A percentile compares a stretch with the other conserved stretches of the same genome.
Conservation (phyloP, 192 early-diverging fungal species). For the Chytriomyces sp. region DNA sequence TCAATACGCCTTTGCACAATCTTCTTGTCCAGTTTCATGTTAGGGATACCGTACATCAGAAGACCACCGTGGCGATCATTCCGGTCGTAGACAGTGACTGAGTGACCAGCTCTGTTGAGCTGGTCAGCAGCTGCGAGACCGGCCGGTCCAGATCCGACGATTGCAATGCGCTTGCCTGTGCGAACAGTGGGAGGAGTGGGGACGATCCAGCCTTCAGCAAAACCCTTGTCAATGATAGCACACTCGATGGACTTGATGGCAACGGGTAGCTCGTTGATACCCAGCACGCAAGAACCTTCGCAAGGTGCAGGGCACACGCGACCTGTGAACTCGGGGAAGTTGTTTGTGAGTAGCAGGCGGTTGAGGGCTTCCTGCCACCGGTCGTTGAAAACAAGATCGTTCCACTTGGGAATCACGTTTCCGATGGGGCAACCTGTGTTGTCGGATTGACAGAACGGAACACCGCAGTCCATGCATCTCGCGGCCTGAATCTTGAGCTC, state of each 20-base stretch:
- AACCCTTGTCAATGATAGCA: slow-evolving; percentile 96
- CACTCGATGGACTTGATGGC: slow-evolving; percentile 97
- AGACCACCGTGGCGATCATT: slow-evolving; percentile 95
- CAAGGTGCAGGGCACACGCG: slow-evolving; percentile 98
- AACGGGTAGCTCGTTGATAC: slow-evolving; percentile 93
- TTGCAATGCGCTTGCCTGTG: slow-evolving; percentile 81
- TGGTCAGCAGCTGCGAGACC: slow-evolving; percentile 96
- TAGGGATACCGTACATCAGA: slow-evolving; percentile 98
- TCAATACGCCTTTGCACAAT: slow-evolving; percentile 93
- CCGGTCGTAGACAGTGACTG: slow-evolving; percentile 94
- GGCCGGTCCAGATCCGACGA: slow-evolving; percentile 96
- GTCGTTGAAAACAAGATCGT: slow-evolving; percentile 93
- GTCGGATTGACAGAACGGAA: slow-evolving; percentile 98
- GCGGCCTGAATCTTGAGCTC: slow-evolving; percentile 92
- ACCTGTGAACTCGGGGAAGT: slow-evolving; percentile 99
- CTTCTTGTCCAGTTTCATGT: slow-evolving; percentile 99
- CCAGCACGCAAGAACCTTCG: slow-evolving; percentile 94
- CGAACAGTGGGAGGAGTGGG: slow-evolving; percentile 78
- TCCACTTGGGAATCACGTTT: slow-evolving; percentile 99
- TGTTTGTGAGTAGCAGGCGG: slow-evolving; percentile 94
- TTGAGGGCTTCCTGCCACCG: slow-evolving; percentile 95
- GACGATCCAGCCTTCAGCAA: slow-evolving; percentile 95
- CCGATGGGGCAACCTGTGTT: slow-evolving; percentile 94
- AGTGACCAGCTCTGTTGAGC: slow-evolving; percentile 95
- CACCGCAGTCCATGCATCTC: slow-evolving; percentile 93